phyloP scores from a whole-genome alignment of 306 rosid genomes.

The Gillenia trifoliata region DNA sequence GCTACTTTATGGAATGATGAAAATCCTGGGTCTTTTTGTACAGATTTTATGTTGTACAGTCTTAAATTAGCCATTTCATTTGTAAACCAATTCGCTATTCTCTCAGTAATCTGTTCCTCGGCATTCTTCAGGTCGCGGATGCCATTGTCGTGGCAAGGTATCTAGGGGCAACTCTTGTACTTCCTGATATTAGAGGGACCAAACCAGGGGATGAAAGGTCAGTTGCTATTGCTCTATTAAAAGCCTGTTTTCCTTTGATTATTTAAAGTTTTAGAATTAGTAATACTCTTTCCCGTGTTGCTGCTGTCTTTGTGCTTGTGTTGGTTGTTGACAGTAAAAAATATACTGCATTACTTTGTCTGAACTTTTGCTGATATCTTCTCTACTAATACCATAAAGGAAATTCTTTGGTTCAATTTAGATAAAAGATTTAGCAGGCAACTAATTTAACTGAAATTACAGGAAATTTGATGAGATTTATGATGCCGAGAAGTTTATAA shows the following conservation, averaged over 20 bases:
- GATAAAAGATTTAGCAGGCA: slow-evolving; percentile 2
- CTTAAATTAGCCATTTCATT: neutral
- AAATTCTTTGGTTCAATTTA: neutral
- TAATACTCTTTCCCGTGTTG: slow-evolving; percentile 1
- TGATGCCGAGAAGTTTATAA: slow-evolving; percentile 58
- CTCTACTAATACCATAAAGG: neutral
- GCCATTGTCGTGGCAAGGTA: slow-evolving; percentile 86
- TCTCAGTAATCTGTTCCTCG: slow-evolving; percentile 11
- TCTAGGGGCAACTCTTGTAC: slow-evolving; percentile 90
- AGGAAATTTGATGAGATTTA: slow-evolving; percentile 91
- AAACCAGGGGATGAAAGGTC: slow-evolving; percentile 92
- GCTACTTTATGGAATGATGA: neutral
- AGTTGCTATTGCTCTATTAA: slow-evolving; percentile 14
- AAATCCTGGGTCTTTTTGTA: neutral
- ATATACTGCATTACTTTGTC: neutral
- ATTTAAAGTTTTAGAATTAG: slow-evolving; percentile 1
- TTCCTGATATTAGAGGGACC: slow-evolving; percentile 95
- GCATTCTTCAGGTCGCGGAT: slow-evolving; percentile 65
- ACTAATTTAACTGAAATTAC: slow-evolving; percentile 20
- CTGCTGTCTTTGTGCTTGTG: slow-evolving; percentile 3
- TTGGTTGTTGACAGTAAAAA: neutral
- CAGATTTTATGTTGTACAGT: neutral
- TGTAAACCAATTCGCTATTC: neutral
- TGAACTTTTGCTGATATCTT: neutral
- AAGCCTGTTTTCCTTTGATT: neutral